Conservation (phyloP, 164 flowering plant genomes). For the Stephania japonica region DNA sequence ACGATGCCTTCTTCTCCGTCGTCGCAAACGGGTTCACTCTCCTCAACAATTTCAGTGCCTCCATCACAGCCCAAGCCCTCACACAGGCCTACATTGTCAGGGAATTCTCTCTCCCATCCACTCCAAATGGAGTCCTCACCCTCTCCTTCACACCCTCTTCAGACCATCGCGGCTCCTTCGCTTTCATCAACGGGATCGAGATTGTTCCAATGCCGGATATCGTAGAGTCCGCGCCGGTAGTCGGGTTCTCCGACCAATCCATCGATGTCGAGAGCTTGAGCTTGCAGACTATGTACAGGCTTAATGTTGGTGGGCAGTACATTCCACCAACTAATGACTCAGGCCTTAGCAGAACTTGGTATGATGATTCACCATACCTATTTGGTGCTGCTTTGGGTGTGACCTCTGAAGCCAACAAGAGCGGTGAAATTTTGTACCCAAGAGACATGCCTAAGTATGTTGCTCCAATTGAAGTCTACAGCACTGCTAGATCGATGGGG, state of each 20-base stretch:
- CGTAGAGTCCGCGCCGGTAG: slow-evolving; percentile 34
- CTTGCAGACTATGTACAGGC: slow-evolving; percentile 25
- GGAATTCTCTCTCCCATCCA: slow-evolving; percentile 38
- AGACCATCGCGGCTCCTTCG: slow-evolving; percentile 31
- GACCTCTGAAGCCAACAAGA: slow-evolving; percentile 18
- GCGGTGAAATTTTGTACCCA: slow-evolving; percentile 26
- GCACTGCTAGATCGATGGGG: slow-evolving; percentile 49
- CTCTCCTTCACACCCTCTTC: slow-evolving; percentile 47
- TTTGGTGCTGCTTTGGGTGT: slow-evolving; percentile 47
- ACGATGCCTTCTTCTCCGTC: slow-evolving; percentile 46
- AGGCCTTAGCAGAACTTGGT: slow-evolving; percentile 40
- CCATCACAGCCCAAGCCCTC: slow-evolving; percentile 60
- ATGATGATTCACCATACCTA: slow-evolving; percentile 54
- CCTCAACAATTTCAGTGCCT: slow-evolving; percentile 67
- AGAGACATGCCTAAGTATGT: slow-evolving; percentile 6
- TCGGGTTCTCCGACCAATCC: slow-evolving; percentile 32
- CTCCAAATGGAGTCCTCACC: slow-evolving; percentile 15
- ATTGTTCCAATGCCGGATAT: slow-evolving; percentile 35
- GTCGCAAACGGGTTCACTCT: slow-evolving; percentile 39
- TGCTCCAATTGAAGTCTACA: slow-evolving; percentile 57
- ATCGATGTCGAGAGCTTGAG: slow-evolving; percentile 19
- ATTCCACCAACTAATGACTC: slow-evolving; percentile 46
- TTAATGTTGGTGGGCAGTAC: slow-evolving; percentile 17
- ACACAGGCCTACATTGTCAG: slow-evolving; percentile 62
- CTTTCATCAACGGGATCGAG: slow-evolving; percentile 58